These are phyloP conservation scores for Russula sp. DNA, from an alignment of 768 basidiomycete genomes.

Conservation along the genomic window DNA sequence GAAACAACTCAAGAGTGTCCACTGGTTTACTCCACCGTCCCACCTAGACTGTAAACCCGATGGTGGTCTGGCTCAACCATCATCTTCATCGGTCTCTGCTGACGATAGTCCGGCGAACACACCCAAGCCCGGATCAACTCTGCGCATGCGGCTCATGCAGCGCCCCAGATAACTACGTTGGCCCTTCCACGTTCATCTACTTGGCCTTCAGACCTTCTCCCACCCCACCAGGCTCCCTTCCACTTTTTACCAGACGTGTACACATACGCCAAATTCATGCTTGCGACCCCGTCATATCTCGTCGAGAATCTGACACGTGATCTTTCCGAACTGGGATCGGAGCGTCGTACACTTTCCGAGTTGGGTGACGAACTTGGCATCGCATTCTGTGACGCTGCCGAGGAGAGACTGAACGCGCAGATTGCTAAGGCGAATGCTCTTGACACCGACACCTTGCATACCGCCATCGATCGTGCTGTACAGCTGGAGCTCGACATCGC, in stretches of 20 bases:
- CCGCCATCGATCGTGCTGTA: slow-evolving; percentile 60
- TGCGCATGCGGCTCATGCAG: slow-evolving; percentile 87
- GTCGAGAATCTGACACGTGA: slow-evolving; percentile 70
- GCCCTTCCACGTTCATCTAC: slow-evolving; percentile 88
- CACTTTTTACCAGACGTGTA: slow-evolving; percentile 93
- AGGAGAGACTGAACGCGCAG: slow-evolving; percentile 71
- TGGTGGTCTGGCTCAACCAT: slow-evolving; percentile 37
- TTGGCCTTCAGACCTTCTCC: slow-evolving; percentile 92
- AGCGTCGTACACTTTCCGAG: slow-evolving; percentile 61
- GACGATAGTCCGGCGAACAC: slow-evolving; percentile 40
- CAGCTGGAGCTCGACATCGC: slow-evolving; percentile 55
- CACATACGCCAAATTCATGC: slow-evolving; percentile 90
- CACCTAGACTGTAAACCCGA: slow-evolving; percentile 39
- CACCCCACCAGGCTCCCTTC: slow-evolving; percentile 92
- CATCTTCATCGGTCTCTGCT: slow-evolving; percentile 48
- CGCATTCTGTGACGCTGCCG: slow-evolving; percentile 77
- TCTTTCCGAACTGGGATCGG: slow-evolving; percentile 64
- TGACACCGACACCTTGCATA: slow-evolving; percentile 62
- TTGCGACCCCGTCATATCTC: slow-evolving; percentile 86
- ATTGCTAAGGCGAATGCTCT: slow-evolving; percentile 76
- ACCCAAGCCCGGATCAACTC: slow-evolving; percentile 53
- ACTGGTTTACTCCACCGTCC: slow-evolving; percentile 69
- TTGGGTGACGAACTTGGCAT: slow-evolving; percentile 75
- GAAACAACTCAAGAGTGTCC: slow-evolving; percentile 88
- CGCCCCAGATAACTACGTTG: slow-evolving; percentile 94